These are phyloP conservation scores for Exophiala mesophila DNA, from an alignment of 2,329 filamentous ascomycete genomes.

Conservation along the genomic window DNA sequence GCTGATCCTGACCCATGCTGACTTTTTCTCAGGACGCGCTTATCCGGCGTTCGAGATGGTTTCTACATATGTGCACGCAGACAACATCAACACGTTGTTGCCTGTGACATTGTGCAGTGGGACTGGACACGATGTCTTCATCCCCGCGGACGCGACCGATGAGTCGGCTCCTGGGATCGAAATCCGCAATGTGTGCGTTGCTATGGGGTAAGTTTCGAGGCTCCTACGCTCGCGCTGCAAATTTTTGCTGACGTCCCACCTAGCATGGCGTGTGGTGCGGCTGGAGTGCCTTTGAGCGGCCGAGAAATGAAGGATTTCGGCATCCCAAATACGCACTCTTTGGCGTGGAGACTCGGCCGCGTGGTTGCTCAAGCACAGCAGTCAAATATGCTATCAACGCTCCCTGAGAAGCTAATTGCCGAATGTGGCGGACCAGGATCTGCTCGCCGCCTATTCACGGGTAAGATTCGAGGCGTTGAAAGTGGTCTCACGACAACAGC, in stretches of 20 bases:
- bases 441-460: slow-evolving; percentile 53
- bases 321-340: slow-evolving; percentile 40
- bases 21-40: slow-evolving; percentile 33
- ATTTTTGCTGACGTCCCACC: slow-evolving; percentile 41
- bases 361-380: slow-evolving; percentile 45
- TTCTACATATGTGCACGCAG: slow-evolving; percentile 39
- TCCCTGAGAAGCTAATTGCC: slow-evolving; percentile 55
- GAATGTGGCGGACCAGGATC: slow-evolving; percentile 30
- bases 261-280: slow-evolving; percentile 36
- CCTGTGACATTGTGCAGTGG: slow-evolving; percentile 13
- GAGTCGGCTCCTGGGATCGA: slow-evolving; percentile 36
- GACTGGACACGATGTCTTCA: slow-evolving; percentile 39
- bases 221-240: slow-evolving; percentile 43
- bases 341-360: slow-evolving; percentile 53
- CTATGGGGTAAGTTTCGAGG: slow-evolving; percentile 24
- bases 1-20: background rate
- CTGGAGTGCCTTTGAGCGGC: slow-evolving; percentile 37
- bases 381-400: slow-evolving; percentile 40
- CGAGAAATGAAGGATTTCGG: slow-evolving; percentile 33
- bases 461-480: slow-evolving; percentile 54
- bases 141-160: slow-evolving; percentile 39
- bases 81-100: slow-evolving; percentile 21
- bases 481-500: slow-evolving; percentile 53
- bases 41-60: slow-evolving; percentile 43
- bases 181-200: slow-evolving; percentile 10